Conservation (phyloP, 805 yeast genomes). For the Yarrowia keelungensis region DNA sequence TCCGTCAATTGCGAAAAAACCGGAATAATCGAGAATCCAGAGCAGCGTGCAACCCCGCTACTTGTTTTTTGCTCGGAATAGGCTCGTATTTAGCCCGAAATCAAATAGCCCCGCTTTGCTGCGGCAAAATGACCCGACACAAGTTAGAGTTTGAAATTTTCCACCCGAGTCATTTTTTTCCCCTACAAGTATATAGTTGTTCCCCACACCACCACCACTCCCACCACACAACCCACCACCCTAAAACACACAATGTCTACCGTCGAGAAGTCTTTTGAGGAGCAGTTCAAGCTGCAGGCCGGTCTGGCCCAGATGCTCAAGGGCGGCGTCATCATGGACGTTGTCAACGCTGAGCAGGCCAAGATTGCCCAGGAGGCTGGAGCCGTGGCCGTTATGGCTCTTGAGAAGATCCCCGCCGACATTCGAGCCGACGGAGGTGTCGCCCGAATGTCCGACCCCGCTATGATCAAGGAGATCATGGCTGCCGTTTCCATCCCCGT, state of each 20-base stretch:
- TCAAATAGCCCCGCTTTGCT: conserved; percentile 25
- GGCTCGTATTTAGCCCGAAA: background rate
- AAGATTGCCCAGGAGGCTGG: conserved; percentile 81
- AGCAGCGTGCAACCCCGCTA: background rate
- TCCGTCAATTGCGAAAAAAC: background rate
- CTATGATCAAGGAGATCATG: conserved; percentile 78
- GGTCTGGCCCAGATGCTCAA: conserved; percentile 88
- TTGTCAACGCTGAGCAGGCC: conserved; percentile 82
- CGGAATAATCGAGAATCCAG: background rate
- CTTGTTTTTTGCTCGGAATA: background rate
- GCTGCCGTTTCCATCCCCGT: conserved; percentile 62
- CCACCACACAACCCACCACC: conserved; percentile 6
- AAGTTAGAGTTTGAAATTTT: conserved; percentile 38
- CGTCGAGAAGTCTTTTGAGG: conserved; percentile 39
- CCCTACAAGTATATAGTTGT: conserved; percentile 34
- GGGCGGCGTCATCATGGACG: conserved; percentile 63
- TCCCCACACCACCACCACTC: conserved; percentile 36
- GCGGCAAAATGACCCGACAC: conserved; percentile 37
- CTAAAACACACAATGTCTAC: conserved; percentile 30
- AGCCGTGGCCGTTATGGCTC: conserved; percentile 89
- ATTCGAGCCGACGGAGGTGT: conserved; percentile 83
- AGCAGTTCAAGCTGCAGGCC: conserved; percentile 57
- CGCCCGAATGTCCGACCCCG: conserved; percentile 85
- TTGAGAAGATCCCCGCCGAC: conserved; percentile 85
- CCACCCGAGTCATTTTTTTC: conserved; percentile 39